Percentiles rank a stretch among this genome's conserved stretches.
Conservation (phyloP, 306 rosid genomes). For the Sphenostylis stenocarpa region DNA sequence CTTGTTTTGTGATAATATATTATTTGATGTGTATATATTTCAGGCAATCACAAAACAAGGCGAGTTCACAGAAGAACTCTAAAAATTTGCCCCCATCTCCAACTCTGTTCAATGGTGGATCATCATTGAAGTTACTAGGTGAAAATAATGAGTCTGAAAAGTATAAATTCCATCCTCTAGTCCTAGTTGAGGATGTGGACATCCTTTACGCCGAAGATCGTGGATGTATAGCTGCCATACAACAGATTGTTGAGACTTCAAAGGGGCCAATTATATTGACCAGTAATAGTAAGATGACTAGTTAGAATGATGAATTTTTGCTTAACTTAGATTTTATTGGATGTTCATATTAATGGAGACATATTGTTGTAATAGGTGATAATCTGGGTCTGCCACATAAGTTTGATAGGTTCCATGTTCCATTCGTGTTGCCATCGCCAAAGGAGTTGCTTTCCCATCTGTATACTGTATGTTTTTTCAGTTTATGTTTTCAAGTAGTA, state of each 20-base stretch:
- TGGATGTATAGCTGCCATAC: constrained; percentile 85
- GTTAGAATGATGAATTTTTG: constrained; percentile 23
- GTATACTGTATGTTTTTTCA: constrained; percentile 57
- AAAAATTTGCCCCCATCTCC: constrained; percentile 32
- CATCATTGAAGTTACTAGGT: constrained; percentile 36
- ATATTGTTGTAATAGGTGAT: constrained; percentile 60
- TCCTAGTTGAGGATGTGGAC: constrained; percentile 92
- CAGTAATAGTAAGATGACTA: constrained; percentile 78
- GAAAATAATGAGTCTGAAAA: constrained; percentile 35
- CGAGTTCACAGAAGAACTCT: constrained; percentile 35
- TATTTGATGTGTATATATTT: constrained; percentile 21
- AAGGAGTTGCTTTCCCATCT: constrained; percentile 71
- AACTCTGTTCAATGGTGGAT: constrained; percentile 38
- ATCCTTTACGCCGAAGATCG: constrained; percentile 83
- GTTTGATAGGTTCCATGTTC: constrained; percentile 53
- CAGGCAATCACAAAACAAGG: constrained; percentile 51
- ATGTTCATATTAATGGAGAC: constrained; percentile 15
- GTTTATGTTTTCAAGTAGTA: constrained; percentile 28
- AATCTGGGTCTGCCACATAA: constrained; percentile 72
- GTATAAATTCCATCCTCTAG: constrained; percentile 53
- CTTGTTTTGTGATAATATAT: constrained; percentile 21
- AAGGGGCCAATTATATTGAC: constrained; percentile 91
- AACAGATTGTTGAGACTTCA: constrained; percentile 76
- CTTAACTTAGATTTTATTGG: constrained; percentile 31
- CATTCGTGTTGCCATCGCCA: constrained; percentile 63